These are phyloP conservation scores for Pythium phragmitis DNA, from an alignment of 352 stramenopile genomes.

Conservation along the genomic window DNA sequence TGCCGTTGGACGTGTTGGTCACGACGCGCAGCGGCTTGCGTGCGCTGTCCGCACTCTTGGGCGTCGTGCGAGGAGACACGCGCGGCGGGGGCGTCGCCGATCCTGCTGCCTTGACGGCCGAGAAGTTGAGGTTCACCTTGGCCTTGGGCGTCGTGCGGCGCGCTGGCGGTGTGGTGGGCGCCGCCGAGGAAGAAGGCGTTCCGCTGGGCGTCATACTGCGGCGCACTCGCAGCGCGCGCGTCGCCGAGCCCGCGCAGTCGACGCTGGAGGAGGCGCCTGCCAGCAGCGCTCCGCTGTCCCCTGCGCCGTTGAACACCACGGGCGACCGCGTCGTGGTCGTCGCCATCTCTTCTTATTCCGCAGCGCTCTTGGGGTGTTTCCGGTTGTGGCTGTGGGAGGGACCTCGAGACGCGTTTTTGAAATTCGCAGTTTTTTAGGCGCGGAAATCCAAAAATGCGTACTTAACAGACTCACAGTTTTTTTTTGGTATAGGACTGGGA, in stretches of 20 bases:
- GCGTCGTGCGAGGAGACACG: neutral
- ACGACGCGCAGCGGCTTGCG: constrained; percentile 15
- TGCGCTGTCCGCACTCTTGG: neutral
- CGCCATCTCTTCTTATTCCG: neutral
- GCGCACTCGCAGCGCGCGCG: neutral
- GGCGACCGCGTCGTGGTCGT: neutral
- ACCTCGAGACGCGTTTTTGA: neutral
- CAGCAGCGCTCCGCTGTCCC: neutral
- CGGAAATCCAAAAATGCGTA: neutral
- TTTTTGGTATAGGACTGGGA: neutral
- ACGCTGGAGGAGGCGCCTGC: neutral
- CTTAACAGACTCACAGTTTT: neutral
- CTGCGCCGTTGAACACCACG: neutral
- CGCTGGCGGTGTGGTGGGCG: neutral
- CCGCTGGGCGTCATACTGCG: constrained; percentile 1
- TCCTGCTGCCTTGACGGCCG: neutral
- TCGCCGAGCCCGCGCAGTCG: neutral
- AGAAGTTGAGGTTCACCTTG: constrained; percentile 28
- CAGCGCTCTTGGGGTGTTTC: neutral
- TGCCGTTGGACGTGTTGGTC: constrained; percentile 13
- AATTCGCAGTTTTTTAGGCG: neutral
- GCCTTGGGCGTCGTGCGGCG: constrained; percentile 21
- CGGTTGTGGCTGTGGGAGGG: too few species aligned
- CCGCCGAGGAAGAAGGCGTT: neutral
- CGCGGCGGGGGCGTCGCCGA: neutral